Percentiles rank a stretch among this genome's conserved stretches.
These are phyloP conservation scores for Trichoderma sp. DNA, from an alignment of 2,329 filamentous ascomycete genomes.

Conservation along the genomic window DNA sequence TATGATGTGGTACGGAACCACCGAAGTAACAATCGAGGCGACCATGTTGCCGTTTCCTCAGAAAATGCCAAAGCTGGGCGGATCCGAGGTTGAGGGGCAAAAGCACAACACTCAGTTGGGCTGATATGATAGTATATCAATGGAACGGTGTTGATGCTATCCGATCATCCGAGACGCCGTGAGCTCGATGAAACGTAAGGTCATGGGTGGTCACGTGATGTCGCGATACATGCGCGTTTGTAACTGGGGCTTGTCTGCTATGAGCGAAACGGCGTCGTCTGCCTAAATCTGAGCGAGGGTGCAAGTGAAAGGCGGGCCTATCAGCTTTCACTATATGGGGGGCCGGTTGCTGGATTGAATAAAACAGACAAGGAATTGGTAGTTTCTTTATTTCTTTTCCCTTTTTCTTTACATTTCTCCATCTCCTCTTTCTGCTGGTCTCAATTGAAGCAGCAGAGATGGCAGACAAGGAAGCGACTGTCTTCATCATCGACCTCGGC, in stretches of 20 bases:
- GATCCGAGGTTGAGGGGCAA: not conserved
- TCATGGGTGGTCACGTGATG: conserved; percentile 31
- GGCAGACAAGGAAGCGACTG: conserved; percentile 88
- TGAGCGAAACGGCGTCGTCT: conserved; percentile 16
- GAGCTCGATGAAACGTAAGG: not conserved
- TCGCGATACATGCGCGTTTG: conserved; percentile 30
- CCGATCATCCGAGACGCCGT: not conserved
- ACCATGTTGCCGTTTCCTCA: conserved; percentile 38
- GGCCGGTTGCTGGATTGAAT: not conserved
- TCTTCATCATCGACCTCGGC: conserved; percentile 89
- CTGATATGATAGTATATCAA: too few relatives aligned
- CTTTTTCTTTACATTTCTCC: not conserved
- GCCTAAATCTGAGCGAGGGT: conserved; percentile 25
- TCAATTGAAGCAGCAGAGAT: conserved; percentile 45
- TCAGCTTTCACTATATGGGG: not conserved
- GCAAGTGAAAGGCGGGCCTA: conserved; percentile 18
- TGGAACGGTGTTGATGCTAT: not conserved
- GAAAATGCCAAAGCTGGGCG: too few relatives aligned
- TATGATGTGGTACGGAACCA: conserved; percentile 72
- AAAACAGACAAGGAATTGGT: not conserved
- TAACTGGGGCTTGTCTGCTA: conserved; percentile 7
- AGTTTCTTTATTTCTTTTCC: not conserved
- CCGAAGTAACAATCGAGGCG: conserved; percentile 55
- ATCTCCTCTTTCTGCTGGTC: not conserved
- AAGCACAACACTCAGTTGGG: not conserved